Base-by-base conservation (phyloP, 169 alveolate species). In the Besnoitia besnoiti region DNA sequence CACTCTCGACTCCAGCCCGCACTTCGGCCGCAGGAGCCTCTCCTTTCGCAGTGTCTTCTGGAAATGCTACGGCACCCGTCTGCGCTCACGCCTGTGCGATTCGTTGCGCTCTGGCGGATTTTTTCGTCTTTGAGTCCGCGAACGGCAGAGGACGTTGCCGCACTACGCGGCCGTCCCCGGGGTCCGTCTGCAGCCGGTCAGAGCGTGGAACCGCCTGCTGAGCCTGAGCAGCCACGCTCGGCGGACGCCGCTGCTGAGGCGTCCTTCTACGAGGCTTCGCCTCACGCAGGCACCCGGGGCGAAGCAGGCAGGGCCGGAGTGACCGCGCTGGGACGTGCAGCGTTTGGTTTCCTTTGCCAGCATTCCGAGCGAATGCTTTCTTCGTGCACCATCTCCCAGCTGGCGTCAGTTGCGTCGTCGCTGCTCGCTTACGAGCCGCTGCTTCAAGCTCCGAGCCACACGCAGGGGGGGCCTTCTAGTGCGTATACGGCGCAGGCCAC, bases 1-100 rank as follows among this genome's bases (percentile, higher is more conserved):
- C 87, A 77, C 59, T 37, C 87, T 0, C 87, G 87, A 42, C 87
- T 77, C 39, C 87, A 77, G 16, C 87, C 87, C 16, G 40, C 87
- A 4, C 33, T 77, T 12, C 87, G 27, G 4, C 55, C 87, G n/a
- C 87, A 2, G 2, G 59, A 19, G 3, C 87, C 55, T 21, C 87
- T 77, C 40, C 59, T 77, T 3, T 42, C 50, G 33, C 16, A 39
- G 33, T 35, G n/a, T 19, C 87, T 77, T 37, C 87, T 30, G 37
- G 87, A 37, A 27, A 37, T 77, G 87, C 87, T 39, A 37, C 87
- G 87, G 21, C 87, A 77, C 61, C 50, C 50, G 59, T 77, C 87
- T 16, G 30, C 30, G 37, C 87, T 77, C 61, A 77, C 49, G 40
- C 30, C 87, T 21, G 14, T 30, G 49, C 87, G 87, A 51, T 42